Evolutionary conservation across 2,329 filamentous ascomycete species (phyloP), one percentile per base, ranked within the genome.

Genomic region (Colletotrichum sp.): DNA sequence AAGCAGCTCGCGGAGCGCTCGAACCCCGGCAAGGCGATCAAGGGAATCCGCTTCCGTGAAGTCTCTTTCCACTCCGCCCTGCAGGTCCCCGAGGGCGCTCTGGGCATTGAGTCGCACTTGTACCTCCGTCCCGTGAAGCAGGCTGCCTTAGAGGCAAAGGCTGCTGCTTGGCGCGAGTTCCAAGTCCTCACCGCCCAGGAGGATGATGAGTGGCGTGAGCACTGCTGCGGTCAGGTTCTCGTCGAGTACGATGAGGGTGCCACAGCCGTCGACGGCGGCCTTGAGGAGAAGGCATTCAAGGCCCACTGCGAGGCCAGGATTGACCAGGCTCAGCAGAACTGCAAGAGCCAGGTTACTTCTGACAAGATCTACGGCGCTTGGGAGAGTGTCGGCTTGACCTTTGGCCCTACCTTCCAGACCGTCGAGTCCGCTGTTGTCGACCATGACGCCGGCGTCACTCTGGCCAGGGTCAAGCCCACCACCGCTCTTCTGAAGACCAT

Each of bases 311-410:
- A 52, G n/a, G 11, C 44, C n/a, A 52, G 44, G 34, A 30, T 65
- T 16, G 61, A 57, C 5, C 22, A 30, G 9, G 39, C 61, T n/a
- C 15, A 59, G 16, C 11, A 36, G 25, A 59, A 8, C n/a, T 71
- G 30, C 30, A 65, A 52, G 39, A 49, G 6, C 5, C 22, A 4
- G 8, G 39, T 52, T 4, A 30, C 61, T 3, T 57, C 59, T 15
- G 61, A 66, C 16, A 34, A 44, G 36, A 70, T 79, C 27, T 79
- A 79, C 63, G 70, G 71, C 13, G 65, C 76, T 19, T 55, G 79
- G 5, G 64, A 79, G n/a, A 72, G 27, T 12, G 73, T 77, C 7
- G 78, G 78, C 12, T 70, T 79, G 66, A 49, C 77, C 13, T 79
- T 79, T 55, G 78, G 75, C 1, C 72, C 72, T 19, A 72, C 71